phyloP scores from a whole-genome alignment of 1,284 basidiomycete species.

The Rhizoctonia solani region DNA sequence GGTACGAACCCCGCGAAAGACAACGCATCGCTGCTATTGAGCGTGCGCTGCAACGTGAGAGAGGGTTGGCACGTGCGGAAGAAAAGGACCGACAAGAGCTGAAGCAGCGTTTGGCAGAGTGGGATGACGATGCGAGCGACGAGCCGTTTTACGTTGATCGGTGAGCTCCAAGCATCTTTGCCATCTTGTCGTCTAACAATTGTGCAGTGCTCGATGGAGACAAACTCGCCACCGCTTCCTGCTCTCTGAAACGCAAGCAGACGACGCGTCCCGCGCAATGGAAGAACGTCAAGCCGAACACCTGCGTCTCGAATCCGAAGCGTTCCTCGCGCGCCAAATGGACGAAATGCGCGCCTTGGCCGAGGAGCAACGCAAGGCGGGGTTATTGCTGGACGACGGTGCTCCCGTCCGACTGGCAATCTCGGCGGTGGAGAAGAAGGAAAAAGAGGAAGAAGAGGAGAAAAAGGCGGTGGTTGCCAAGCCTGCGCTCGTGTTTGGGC shows the following conservation, averaged over 20 bases:
- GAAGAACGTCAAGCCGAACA: conserved; percentile 85
- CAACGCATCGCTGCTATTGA: conserved; percentile 73
- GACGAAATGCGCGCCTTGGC: conserved; percentile 87
- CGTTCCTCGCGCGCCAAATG: conserved; percentile 86
- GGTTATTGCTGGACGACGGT: conserved; percentile 86
- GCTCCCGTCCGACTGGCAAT: conserved; percentile 84
- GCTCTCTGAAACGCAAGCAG: conserved; percentile 73
- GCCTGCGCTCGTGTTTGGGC: conserved; percentile 63
- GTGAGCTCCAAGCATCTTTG: conserved; percentile 49
- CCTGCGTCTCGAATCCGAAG: conserved; percentile 81
- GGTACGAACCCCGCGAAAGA: conserved; percentile 80
- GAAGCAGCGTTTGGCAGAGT: conserved; percentile 71
- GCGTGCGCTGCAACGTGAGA: conserved; percentile 71
- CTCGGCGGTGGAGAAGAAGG: conserved; percentile 45
- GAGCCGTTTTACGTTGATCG: conserved; percentile 86
- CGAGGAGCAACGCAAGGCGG: conserved; percentile 83
- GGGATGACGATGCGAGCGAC: conserved; percentile 90
- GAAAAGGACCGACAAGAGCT: conserved; percentile 73
- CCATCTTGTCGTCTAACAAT: conserved; percentile 18
- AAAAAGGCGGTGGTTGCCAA: conserved; percentile 29
- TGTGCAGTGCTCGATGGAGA: conserved; percentile 71
- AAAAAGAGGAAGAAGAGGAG: conserved; percentile 32
- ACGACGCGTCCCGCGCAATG: conserved; percentile 76
- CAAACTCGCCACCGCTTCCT: conserved; percentile 66
- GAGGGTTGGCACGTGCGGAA: conserved; percentile 72